Evolutionary conservation across 2,329 filamentous ascomycete genomes (phyloP).

Genomic region (Cercospora sp.): DNA sequence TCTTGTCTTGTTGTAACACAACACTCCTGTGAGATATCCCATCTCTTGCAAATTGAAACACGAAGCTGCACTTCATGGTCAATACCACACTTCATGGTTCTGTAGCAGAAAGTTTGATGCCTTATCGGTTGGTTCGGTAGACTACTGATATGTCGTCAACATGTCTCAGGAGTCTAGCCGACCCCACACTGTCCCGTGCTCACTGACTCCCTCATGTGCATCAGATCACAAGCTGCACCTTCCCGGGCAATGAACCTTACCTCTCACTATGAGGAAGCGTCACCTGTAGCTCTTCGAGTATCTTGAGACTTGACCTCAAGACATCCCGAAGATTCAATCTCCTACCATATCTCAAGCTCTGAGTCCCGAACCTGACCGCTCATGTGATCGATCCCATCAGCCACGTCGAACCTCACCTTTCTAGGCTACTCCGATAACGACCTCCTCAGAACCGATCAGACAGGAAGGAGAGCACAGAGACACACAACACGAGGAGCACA

Average conservation of each 20-base stretch:
- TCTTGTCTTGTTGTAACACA: not conserved
- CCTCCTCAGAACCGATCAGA: not conserved
- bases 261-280: not conserved
- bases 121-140: not conserved
- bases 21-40: not conserved
- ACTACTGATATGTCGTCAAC: not conserved
- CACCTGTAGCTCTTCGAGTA: not conserved
- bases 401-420: not conserved
- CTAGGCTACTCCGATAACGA: conserved; percentile 1
- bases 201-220: not conserved
- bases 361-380: not conserved
- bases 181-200: not conserved
- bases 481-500: not conserved
- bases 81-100: not conserved
- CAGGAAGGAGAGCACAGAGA: not conserved
- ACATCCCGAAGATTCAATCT: not conserved
- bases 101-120: not conserved
- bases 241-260: not conserved
- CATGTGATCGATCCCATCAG: not conserved
- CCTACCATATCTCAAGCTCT: not conserved
- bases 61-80: not conserved
- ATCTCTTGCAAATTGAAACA: not conserved
- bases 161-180: not conserved
- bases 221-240: not conserved
- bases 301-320: not conserved